Evolutionary conservation across 225 moss, liverwort and hornwort species (phyloP).

Genomic region (Pseudoscleropodium purum): DNA sequence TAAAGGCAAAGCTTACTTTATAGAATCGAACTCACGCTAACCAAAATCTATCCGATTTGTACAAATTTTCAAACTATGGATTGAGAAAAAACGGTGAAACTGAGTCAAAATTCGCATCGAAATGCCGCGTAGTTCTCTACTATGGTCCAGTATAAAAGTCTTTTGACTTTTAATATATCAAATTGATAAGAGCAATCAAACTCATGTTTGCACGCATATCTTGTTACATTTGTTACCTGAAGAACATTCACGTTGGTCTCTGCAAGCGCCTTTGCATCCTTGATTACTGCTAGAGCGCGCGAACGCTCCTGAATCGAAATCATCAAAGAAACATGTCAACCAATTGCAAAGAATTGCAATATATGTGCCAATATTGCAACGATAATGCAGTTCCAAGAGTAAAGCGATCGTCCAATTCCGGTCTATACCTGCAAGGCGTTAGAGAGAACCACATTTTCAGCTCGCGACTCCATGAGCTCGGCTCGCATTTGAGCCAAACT

Average conservation of each 20-base stretch:
- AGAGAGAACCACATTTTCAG: conserved; percentile 35
- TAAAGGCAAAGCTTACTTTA: not conserved
- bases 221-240: conserved; percentile 18
- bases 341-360: not conserved
- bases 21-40: not conserved
- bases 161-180: not conserved
- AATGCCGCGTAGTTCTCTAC: not conserved
- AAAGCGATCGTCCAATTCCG: not conserved
- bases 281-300: conserved; percentile 19
- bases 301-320: conserved; percentile 32
- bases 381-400: not conserved
- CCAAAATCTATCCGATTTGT: not conserved
- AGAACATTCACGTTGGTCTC: conserved; percentile 44
- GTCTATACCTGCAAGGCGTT: conserved; percentile 35
- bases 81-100: not conserved
- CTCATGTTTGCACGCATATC: not conserved
- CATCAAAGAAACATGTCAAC: not conserved
- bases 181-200: not conserved
- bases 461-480: conserved; percentile 40
- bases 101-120: not conserved
- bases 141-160: not conserved
- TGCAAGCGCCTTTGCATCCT: conserved; percentile 25
- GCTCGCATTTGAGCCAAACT: conserved; percentile 26
- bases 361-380: not conserved
- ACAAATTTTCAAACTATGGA: not conserved